Percentiles rank a stretch among this genome's conserved stretches.
Conservation (phyloP, 176 grass and related monocot species). For the Saccharum officinarum region DNA sequence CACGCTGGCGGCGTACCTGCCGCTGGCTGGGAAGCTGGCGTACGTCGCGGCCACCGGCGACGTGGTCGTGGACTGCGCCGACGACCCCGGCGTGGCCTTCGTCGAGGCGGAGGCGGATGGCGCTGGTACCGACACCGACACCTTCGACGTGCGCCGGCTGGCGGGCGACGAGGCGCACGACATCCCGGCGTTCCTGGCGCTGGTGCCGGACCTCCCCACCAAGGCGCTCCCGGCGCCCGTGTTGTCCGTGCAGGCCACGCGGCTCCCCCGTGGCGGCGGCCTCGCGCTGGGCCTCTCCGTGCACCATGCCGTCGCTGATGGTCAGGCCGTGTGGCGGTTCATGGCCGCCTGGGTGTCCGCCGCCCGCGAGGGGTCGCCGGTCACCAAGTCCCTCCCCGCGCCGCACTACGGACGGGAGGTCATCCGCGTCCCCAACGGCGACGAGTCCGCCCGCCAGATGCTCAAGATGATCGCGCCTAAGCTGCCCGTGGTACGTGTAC, state of each 20-base stretch:
- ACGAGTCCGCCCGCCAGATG: conserved; percentile 15
- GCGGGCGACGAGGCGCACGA: conserved; percentile 46
- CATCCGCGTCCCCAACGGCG: not conserved
- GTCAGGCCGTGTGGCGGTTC: conserved; percentile 44
- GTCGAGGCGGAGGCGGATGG: conserved; percentile 18
- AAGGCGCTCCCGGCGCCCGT: conserved; percentile 34
- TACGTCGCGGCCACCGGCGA: not conserved
- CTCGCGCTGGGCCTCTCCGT: conserved; percentile 42
- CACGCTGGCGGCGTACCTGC: conserved; percentile 28
- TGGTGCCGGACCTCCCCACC: conserved; percentile 25
- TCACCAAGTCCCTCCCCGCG: not conserved
- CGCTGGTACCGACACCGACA: not conserved
- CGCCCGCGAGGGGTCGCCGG: conserved; percentile 13
- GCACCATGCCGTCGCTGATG: conserved; percentile 51
- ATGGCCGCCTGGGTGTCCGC: conserved; percentile 33
- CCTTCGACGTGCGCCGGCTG: conserved; percentile 11
- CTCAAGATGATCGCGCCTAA: conserved; percentile 37
- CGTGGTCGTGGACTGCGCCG: conserved; percentile 24
- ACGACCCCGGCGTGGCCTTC: conserved; percentile 25
- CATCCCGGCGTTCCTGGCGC: conserved; percentile 19
- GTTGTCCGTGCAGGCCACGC: conserved; percentile 42
- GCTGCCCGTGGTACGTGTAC: conserved; percentile 27
- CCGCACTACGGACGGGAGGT: conserved; percentile 29
- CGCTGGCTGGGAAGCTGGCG: not conserved
- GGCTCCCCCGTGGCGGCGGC: not conserved